phyloP scores from a whole-genome alignment of 2,329 filamentous ascomycete genomes.

The Fusarium euwallaceae region DNA sequence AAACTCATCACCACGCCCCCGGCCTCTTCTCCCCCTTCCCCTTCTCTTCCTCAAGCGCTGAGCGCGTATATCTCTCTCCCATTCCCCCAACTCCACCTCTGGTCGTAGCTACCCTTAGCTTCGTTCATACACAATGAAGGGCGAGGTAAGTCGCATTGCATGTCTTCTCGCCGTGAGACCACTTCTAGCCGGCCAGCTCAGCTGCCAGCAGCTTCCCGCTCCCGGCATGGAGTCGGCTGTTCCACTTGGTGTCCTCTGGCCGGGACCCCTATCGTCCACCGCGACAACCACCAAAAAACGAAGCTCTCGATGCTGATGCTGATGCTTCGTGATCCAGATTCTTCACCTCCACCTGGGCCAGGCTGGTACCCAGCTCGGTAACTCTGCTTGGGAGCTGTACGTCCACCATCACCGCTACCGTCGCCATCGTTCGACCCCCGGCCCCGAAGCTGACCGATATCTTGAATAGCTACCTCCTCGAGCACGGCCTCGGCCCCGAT shows the following conservation, averaged over 20 bases:
- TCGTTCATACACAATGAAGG: constrained; percentile 63
- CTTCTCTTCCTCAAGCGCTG: constrained; percentile 48
- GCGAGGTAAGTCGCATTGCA: constrained; percentile 62
- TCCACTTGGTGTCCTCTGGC: constrained; percentile 38
- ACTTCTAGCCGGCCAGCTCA: constrained; percentile 10
- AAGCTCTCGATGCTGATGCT: constrained; percentile 31
- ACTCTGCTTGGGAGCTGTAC: constrained; percentile 83
- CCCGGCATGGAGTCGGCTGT: constrained; percentile 27
- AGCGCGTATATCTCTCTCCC: constrained; percentile 50
- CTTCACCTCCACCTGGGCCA: constrained; percentile 75
- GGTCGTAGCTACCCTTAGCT: constrained; percentile 37
- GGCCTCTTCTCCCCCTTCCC: constrained; percentile 42
- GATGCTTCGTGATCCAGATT: constrained; percentile 58
- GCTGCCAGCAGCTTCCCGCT: constrained; percentile 1
- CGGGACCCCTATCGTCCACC: constrained; percentile 6
- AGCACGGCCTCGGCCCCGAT: constrained; percentile 77
- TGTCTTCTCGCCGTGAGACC: not conserved
- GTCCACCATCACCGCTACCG: constrained; percentile 51
- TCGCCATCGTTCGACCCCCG: constrained; percentile 7
- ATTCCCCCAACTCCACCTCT: constrained; percentile 39
- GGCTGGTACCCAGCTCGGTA: constrained; percentile 80
- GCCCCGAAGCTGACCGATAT: constrained; percentile 42
- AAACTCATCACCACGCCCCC: constrained; percentile 53
- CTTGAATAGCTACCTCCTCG: constrained; percentile 73
- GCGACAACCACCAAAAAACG: not conserved